Evolutionary conservation across 2,329 filamentous ascomycete species (phyloP).

Genomic region (Didymella pomorum): DNA sequence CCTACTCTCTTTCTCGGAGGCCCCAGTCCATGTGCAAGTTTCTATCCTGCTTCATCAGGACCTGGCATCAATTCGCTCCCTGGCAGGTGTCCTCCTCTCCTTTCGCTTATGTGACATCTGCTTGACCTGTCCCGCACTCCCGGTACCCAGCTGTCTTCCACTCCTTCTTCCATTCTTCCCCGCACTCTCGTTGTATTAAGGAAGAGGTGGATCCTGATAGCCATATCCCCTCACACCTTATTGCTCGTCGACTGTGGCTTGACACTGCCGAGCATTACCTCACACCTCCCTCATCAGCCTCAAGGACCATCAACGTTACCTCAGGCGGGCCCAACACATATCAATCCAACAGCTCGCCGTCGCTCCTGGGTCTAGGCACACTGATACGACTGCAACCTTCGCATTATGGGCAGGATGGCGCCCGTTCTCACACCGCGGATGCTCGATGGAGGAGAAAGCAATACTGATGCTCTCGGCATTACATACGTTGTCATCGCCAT

Average conservation of each 20-base stretch:
- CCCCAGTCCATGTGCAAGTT: conserved; percentile 32
- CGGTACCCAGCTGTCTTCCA: conserved; percentile 31
- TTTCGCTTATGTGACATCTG: conserved; percentile 42
- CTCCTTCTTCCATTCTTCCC: conserved; percentile 32
- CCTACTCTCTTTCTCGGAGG: conserved; percentile 31
- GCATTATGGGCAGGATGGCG: conserved; percentile 45
- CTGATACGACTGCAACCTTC: conserved; percentile 5
- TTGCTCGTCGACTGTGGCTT: conserved; percentile 20
- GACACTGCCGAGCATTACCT: conserved; percentile 1
- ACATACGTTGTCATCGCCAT: conserved; percentile 44
- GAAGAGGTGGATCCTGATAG: conserved; percentile 36
- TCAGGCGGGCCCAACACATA: background rate
- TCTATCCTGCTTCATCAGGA: conserved; percentile 31
- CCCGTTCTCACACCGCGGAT: conserved; percentile 37
- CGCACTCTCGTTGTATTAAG: conserved; percentile 38
- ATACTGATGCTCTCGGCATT: conserved; percentile 45
- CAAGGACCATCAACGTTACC: conserved; percentile 3
- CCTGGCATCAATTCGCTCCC: conserved; percentile 32
- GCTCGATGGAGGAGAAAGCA: conserved; percentile 43
- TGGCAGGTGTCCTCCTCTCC: conserved; percentile 33
- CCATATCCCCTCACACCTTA: conserved; percentile 20
- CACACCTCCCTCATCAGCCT: background rate
- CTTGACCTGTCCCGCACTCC: conserved; percentile 33
- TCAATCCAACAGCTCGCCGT: background rate
- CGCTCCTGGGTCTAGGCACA: conserved; percentile 2